Percentiles rank a stretch among this genome's conserved stretches.
Conservation (phyloP, 169 alveolate species). For the Babesia ovata region DNA sequence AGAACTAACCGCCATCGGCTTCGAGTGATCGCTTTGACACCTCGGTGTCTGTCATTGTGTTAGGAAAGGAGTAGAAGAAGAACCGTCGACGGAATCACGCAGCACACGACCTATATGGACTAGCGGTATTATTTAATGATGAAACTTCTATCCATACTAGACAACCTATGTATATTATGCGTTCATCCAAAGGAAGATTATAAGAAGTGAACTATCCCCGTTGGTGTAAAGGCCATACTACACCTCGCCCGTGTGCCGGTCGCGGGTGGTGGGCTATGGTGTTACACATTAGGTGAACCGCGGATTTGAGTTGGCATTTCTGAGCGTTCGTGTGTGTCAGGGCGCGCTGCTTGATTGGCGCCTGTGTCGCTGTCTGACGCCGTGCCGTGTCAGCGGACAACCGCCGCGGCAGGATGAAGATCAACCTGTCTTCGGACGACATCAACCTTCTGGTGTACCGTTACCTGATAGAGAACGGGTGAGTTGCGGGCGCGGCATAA, state of each 20-base stretch:
- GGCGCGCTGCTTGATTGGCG: neutral
- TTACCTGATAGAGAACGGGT: conserved; percentile 87
- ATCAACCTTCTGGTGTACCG: conserved; percentile 85
- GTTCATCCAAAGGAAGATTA: neutral
- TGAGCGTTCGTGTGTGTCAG: neutral
- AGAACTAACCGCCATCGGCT: conserved; percentile 5
- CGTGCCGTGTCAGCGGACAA: too few species aligned
- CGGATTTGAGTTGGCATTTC: neutral
- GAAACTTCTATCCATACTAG: neutral
- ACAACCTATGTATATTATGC: neutral
- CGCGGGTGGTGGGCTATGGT: neutral
- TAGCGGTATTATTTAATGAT: neutral
- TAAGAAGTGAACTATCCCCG: neutral
- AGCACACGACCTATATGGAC: neutral
- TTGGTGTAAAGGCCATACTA: neutral
- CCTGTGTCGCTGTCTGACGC: neutral
- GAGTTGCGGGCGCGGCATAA: neutral
- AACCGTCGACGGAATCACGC: neutral
- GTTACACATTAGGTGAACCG: neutral
- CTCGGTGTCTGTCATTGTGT: conserved; percentile 22
- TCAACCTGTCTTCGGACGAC: conserved; percentile 86
- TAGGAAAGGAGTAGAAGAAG: neutral
- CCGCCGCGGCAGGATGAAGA: conserved; percentile 74
- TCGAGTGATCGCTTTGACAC: neutral
- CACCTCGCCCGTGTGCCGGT: neutral